Evolutionary conservation across 306 rosid genomes (phyloP), one percentile per base, ranked within the genome.

Genomic region (Lagenaria siceraria): DNA sequence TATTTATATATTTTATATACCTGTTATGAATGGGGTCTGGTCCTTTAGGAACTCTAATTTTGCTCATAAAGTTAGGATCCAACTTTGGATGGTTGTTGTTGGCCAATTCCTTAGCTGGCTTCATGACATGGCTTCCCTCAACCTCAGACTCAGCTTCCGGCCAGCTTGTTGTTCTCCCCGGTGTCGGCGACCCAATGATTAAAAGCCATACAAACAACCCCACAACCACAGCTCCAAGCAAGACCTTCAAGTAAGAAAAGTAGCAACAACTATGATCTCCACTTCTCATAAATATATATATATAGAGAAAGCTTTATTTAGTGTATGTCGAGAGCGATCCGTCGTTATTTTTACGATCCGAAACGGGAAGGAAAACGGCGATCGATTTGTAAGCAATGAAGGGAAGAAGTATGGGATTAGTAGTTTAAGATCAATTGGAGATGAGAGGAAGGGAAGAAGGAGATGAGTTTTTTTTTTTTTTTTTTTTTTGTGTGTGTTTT

Each of bases 1-100:
- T 46, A 4, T 46, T 46, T 4, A 46, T 12, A 46, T 46, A 46
- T 46, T 4, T 12, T 12, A 46, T 46, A 46, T 46, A 46, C 54
- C 98, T 93, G 93, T 93, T 93, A 76, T 93, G 98, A 80, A 93
- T 93, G 24, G 98, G 97, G 88, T 93, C 97, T 51, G 97, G 96
- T 35, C 98, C 98, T 75, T 91, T 91, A 25, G 98, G 97, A 76
- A 93, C 97, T 88, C 83, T 88, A 83, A 96, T 82, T 85, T 93
- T 93, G 85, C 91, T 93, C 93, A 89, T 87, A 78, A 87, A 83
- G 83, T 87, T 88, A 74, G 84, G 84, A 77, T 87, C 92, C 80
- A 91, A 78, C 77, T 88, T 85, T 49, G 81, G 88, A 81, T 83
- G 81, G 74, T 42, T 38, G 53, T 21, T 40, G 22, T 40, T 12